Conservation (phyloP, 2,329 filamentous ascomycete genomes). For the Gliomastix tumulicola region DNA sequence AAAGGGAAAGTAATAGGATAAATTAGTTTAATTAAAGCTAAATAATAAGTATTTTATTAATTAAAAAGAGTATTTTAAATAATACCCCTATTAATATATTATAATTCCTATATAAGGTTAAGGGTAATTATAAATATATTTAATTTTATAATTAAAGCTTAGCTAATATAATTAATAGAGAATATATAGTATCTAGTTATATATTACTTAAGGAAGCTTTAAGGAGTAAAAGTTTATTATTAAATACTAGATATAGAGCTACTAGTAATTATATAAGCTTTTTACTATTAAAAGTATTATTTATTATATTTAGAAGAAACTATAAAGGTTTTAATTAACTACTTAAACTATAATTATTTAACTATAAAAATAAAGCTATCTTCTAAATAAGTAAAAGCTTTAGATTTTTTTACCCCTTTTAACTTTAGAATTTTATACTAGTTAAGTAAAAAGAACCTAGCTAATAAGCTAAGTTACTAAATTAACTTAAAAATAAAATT, state of each 20-base stretch:
- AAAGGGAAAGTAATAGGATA: too few relatives aligned
- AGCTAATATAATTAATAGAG: too few relatives aligned
- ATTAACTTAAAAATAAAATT: background rate
- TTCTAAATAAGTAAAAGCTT: background rate
- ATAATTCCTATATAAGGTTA: background rate
- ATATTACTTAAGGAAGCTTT: background rate
- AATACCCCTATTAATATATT: background rate
- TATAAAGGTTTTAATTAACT: too few relatives aligned
- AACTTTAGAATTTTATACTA: background rate
- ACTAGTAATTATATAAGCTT: background rate
- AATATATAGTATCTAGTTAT: too few relatives aligned
- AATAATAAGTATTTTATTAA: background rate
- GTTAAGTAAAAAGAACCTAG: background rate
- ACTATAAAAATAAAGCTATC: too few relatives aligned
- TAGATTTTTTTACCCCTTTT: too few relatives aligned
- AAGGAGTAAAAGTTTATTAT: background rate
- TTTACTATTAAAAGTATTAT: background rate
- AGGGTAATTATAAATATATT: constrained; percentile 2
- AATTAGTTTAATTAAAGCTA: background rate
- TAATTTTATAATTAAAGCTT: too few relatives aligned
- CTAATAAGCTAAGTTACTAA: background rate
- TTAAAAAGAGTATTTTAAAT: background rate
- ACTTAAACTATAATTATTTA: too few relatives aligned
- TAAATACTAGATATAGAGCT: background rate
- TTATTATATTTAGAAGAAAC: background rate